Evolutionary conservation across 805 yeast species (phyloP).

Genomic region (Myxozyma kluyveri): DNA sequence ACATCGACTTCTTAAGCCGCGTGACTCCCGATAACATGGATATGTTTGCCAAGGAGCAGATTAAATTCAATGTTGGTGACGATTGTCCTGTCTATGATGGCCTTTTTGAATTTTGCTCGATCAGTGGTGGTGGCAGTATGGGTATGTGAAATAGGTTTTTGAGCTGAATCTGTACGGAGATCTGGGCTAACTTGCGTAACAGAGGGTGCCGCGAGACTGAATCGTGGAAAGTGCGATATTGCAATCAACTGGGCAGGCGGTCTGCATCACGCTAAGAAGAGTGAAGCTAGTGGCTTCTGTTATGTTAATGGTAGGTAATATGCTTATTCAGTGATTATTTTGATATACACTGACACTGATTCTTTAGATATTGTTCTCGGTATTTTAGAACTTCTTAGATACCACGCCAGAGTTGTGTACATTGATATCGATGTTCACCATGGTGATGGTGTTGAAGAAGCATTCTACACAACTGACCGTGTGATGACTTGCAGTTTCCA

Average conservation of each 20-base stretch:
- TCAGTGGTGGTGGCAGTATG: constrained; percentile 90
- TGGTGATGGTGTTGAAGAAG: constrained; percentile 98
- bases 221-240: constrained; percentile 83
- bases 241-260: constrained; percentile 98
- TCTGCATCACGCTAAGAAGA: constrained; percentile 91
- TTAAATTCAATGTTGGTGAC: constrained; percentile 93
- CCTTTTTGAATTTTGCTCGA: constrained; percentile 81
- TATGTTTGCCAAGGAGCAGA: constrained; percentile 70
- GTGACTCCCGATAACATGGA: constrained; percentile 25
- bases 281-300: constrained; percentile 93
- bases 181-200: neutral
- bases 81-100: constrained; percentile 97
- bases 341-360: neutral
- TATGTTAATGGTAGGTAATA: constrained; percentile 57
- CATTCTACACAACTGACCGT: constrained; percentile 89
- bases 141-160: constrained; percentile 44
- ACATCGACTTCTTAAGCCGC: constrained; percentile 65
- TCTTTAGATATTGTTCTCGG: constrained; percentile 76
- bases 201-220: constrained; percentile 81
- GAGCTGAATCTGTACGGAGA: neutral
- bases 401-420: constrained; percentile 88
- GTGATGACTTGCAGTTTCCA: constrained; percentile 97
- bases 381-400: constrained; percentile 75
- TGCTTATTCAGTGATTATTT: neutral
- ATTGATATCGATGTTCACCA: constrained; percentile 95